Base-by-base conservation (phyloP, 2,329 filamentous ascomycete genomes). In the Phaeomoniella chlamydospora region DNA sequence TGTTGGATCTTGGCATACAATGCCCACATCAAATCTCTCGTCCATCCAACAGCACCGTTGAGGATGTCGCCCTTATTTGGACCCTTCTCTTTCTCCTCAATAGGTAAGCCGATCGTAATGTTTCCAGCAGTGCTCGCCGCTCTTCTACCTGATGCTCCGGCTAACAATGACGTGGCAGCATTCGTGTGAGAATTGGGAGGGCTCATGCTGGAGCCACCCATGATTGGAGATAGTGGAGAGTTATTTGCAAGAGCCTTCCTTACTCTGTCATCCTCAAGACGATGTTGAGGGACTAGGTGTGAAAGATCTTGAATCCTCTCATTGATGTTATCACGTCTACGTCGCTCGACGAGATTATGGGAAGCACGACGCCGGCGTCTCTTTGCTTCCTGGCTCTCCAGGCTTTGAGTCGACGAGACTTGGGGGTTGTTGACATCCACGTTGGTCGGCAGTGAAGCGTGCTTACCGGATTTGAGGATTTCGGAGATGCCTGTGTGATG, bases 61-160 rank as follows among this genome's bases (percentile, higher is more conserved):
- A 98, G 77, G 40, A 98, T 96, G 49, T 98, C 90, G 34, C 90
- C 90, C 63, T 98, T 98, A 67, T 96, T 96, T 4, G 90, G 90
- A 1, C 90, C 90, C 55, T 96, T 96, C 62, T 98, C 90, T 56
- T 96, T 96, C 47, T 96, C 90, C 49, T 98, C 90, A 22, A 93
- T 72, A 0, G 90, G 88, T 18, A 96, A 70, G 11, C 87, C 86
- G 44, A 88, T 88, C 4, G 86, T 94, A 49, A 94, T 94, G 53
- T 82, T 92, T 26, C 81, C 81, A 4, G 77, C 68, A n/a, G 67
- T 68, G 36, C 78, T 75, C 18, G 80, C 74, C 18, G 86, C 86
- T 43, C 87, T 77, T 44, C 86, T 74, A 29, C 84, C 86, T 44
- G 78, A 82, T 15, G 83, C 83, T 12, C 85, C 86, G 35, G 86